Base-by-base conservation (phyloP, 2,329 filamentous ascomycete genomes). In the Bertia moriformis region DNA sequence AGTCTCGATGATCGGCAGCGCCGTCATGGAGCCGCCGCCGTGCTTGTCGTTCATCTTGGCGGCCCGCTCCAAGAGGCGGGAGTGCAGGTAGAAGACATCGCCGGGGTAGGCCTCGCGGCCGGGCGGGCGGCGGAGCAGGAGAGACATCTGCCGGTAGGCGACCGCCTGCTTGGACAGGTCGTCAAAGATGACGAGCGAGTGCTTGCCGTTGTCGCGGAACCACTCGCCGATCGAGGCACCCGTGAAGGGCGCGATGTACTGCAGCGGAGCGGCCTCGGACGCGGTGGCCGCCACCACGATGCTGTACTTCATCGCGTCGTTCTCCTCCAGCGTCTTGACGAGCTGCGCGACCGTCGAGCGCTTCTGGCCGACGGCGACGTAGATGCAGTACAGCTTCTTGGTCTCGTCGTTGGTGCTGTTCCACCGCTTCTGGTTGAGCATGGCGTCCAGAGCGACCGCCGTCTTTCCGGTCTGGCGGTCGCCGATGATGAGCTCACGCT, bases 401-500 rank as follows among this genome's bases (percentile, higher is more conserved):
- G 65, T 69, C 78, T 98, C 91, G 61, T 95, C 88, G 65, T 60
- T 73, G 60, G 66, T 57, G 62, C 66, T 71, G 79, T 98, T 98
- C 89, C 89, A 96, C 60, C 89, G 78, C 79, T 91, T 93, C 77
- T 98, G 91, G 83, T 96, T 98, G 47, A 98, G 81, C 54, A 98
- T 96, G 65, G 89, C 79, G 64, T 98, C 91, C 46, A 98, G 85
- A 58, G 83, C 89, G 62, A 98, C 89, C 57, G 91, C 91, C 61
- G 91, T 98, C 83, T 98, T 98, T 67, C 91, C 91, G 56, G 91
- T 98, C 72, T 98, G 91, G 87, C 91, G 91, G 65, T 98, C 91
- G 74, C 91, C 91, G 67, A 98, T 98, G 67, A 98, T 96, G 77
- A 98, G 73, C 75, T 98, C 91, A 89, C 91, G 91, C 78, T 98